Evolutionary conservation across 2,329 filamentous ascomycete genomes (phyloP), one percentile per base, ranked within the genome.

Genomic region (Calonectria honghensis): DNA sequence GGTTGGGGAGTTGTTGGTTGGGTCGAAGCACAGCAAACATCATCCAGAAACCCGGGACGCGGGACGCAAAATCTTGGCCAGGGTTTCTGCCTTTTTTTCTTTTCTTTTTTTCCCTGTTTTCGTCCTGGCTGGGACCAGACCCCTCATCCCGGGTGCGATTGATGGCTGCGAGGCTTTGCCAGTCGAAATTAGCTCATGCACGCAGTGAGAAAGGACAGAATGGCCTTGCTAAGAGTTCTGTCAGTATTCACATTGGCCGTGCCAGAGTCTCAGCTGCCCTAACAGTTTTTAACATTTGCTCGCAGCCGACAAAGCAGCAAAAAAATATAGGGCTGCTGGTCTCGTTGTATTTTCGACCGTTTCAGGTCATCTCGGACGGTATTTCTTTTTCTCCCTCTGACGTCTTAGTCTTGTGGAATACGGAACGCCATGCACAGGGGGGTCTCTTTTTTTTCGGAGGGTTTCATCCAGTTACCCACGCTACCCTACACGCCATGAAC

Each of bases 111-210:
- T 11, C 14, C n/a, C n/a, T 18, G 37, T n/a, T n/a, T 14, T 11
- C 10, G 57, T 37, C n/a, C 35, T 61, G 57, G n/a, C 20, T n/a
- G 24, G 41, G 57, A 61, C 57, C 57, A 14, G 13, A 24, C 50
- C n/a, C 24, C n/a, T 48, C 27, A 48, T 35, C 18, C 18, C 20
- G 7, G 20, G 35, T 27, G 35, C 27, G 6, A 20, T 24, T 63
- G 35, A 20, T 41, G 37, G 57, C 39, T 63, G 24, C 24, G 6
- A 45, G 27, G 37, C 35, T 31, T 29, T 27, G 14, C 14, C 57
- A 63, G 16, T 63, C 18, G 24, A 63, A 63, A 63, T 63, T 63
- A 41, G 37, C 35, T 39, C 57, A 63, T 41, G 57, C 57, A 63
- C 11, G n/a, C 35, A 63, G 45, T 11, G 45, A 48, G 41, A 29